Base-by-base conservation (phyloP, 768 basidiomycete genomes). In the Cystoderma amianthinum region DNA sequence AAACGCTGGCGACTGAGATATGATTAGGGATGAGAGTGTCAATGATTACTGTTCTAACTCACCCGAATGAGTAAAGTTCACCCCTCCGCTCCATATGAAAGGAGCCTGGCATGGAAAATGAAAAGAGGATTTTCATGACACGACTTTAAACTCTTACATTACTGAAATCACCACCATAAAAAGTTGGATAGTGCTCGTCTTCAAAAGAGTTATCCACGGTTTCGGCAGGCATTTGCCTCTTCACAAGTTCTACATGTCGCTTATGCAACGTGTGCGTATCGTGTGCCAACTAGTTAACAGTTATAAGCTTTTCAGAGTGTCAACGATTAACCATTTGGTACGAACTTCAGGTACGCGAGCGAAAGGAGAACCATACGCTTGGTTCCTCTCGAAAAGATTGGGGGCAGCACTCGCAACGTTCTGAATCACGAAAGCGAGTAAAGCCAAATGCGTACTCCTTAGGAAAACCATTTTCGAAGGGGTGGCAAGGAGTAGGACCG, bases 181-280 rank as follows among this genome's bases (percentile, higher is more conserved):
- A 76, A 6, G 69, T 67, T 1, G 68, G 66, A 50, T 76, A 76
- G 42, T 67, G 67, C n/a, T 65, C 59, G 49, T 76, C 72, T n/a
- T 51, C 55, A 48, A 74, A 74, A n/a, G n/a, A n/a, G n/a, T n/a
- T n/a, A n/a, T n/a, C n/a, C n/a, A 49, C 47, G 19, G 50, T 47
- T 1, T 66, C 61, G 38, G 62, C 60, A 3, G 52, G 57, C 3
- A 52, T 54, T 44, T 71, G 68, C 23, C 71, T 55, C 28, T 63
- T 60, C 20, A 49, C 46, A 32, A 28, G 55, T 17, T 57, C 49
- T 15, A 64, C 45, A 48, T 66, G 63, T 16, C 64, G 63, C n/a
- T 57, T 51, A 34, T 69, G 58, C 22, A 72, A 55, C 4, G 51
- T 47, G 0, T 49, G 46, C 17, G 63, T 70, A 44, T 72, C 55